Conservation (phyloP, 1,284 basidiomycete genomes). For the Rhodofomes roseus region DNA sequence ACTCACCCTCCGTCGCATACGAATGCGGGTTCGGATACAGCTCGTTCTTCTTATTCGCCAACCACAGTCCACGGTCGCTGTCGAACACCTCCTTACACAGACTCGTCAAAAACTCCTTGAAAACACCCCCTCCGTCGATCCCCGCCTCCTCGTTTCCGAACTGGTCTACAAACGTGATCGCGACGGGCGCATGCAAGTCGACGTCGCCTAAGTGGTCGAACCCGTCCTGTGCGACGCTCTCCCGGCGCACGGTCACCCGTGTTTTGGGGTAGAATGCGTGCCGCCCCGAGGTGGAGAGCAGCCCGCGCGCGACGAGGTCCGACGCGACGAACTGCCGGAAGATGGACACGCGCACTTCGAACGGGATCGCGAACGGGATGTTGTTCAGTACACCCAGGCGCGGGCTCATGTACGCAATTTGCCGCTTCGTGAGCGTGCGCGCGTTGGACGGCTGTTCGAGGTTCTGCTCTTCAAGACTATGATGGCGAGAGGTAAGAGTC, state of each 20-base stretch:
- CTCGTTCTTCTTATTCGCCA: constrained; percentile 86
- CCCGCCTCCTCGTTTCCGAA: constrained; percentile 84
- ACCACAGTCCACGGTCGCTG: constrained; percentile 91
- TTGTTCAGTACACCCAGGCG: constrained; percentile 92
- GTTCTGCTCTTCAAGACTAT: constrained; percentile 57
- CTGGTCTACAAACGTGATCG: constrained; percentile 90
- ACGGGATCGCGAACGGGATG: constrained; percentile 95
- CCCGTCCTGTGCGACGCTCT: constrained; percentile 82
- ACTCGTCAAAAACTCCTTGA: constrained; percentile 96
- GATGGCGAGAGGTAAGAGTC: not conserved
- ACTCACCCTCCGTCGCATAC: constrained; percentile 80
- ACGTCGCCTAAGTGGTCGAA: constrained; percentile 77
- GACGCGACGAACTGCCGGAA: constrained; percentile 81
- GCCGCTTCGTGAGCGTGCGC: constrained; percentile 58
- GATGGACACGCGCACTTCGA: constrained; percentile 85
- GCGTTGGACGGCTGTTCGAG: constrained; percentile 31
- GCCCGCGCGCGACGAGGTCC: constrained; percentile 38
- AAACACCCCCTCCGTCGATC: constrained; percentile 95
- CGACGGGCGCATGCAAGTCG: constrained; percentile 75
- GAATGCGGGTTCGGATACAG: constrained; percentile 92
- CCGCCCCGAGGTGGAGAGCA: constrained; percentile 18
- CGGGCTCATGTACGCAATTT: constrained; percentile 75
- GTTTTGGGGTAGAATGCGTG: constrained; percentile 19
- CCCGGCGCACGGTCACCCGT: constrained; percentile 68
- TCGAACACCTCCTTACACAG: constrained; percentile 94